These are phyloP conservation scores for Aspergillus sp. DNA, from an alignment of 2,329 filamentous ascomycete genomes.

Conservation along the genomic window DNA sequence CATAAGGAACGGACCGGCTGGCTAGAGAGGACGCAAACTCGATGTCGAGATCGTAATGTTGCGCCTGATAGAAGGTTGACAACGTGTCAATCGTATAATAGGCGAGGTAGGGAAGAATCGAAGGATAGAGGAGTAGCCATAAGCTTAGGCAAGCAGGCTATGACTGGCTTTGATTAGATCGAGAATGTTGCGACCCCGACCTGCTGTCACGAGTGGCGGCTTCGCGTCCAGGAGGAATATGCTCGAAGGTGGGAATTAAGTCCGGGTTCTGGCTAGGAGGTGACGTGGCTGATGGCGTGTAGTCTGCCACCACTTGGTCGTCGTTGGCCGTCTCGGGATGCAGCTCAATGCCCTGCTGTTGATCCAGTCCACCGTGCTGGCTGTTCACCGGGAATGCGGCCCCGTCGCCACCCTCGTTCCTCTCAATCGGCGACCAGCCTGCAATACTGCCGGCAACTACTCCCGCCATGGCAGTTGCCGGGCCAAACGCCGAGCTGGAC, in stretches of 20 bases:
- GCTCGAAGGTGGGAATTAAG: constrained; percentile 35
- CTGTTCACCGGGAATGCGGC: constrained; percentile 29
- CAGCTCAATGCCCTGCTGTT: constrained; percentile 37
- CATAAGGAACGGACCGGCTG: background rate
- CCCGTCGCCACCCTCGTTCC: constrained; percentile 29
- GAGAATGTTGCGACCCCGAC: constrained; percentile 28
- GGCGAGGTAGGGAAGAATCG: background rate
- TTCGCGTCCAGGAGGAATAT: constrained; percentile 26
- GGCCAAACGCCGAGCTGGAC: constrained; percentile 50
- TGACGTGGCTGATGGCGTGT: constrained; percentile 22
- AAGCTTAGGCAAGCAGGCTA: background rate
- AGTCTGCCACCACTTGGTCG: constrained; percentile 36
- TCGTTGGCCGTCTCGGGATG: constrained; percentile 38
- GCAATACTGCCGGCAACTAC: constrained; percentile 57
- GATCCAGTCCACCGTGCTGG: constrained; percentile 30
- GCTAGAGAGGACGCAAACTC: too few species aligned
- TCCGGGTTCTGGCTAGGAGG: constrained; percentile 41
- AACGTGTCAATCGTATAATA: background rate
- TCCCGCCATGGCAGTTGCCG: constrained; percentile 56
- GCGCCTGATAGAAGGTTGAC: background rate
- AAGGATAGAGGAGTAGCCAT: background rate
- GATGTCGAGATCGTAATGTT: background rate
- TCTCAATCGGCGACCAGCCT: constrained; percentile 55
- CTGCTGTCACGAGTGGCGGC: constrained; percentile 27
- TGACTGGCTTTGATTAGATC: constrained; percentile 26